A percentile compares a stretch with the other conserved stretches of the same genome.
Evolutionary conservation across 2,329 filamentous ascomycete genomes (phyloP).

Genomic region (Clonostachys rosea): DNA sequence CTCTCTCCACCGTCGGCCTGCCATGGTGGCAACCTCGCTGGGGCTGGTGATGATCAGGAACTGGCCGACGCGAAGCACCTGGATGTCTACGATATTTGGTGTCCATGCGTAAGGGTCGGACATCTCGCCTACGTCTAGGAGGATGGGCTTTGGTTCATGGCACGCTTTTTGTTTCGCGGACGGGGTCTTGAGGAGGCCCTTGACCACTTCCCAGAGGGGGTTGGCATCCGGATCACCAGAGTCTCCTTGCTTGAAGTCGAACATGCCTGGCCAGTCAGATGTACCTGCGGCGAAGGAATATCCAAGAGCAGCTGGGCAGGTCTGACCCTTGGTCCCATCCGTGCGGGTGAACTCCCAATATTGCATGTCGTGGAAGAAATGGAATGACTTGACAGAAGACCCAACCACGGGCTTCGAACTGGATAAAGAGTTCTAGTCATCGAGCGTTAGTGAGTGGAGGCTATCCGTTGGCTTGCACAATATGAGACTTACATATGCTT

Average conservation of each 20-base stretch:
- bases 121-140: constrained; percentile 86
- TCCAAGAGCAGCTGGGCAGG: constrained; percentile 83
- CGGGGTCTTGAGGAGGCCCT: constrained; percentile 67
- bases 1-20: constrained; percentile 79
- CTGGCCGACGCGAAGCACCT: constrained; percentile 79
- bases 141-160: constrained; percentile 76
- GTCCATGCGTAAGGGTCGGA: constrained; percentile 77
- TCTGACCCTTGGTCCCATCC: constrained; percentile 66
- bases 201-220: constrained; percentile 76
- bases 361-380: constrained; percentile 80
- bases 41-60: constrained; percentile 79
- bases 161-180: constrained; percentile 66
- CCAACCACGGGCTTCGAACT: constrained; percentile 50
- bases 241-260: constrained; percentile 90
- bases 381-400: constrained; percentile 71
- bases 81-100: constrained; percentile 87
- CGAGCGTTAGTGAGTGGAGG: no score
- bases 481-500: constrained; percentile 26
- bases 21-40: constrained; percentile 90
- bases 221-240: constrained; percentile 63
- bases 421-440: constrained; percentile 45
- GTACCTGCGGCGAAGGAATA: constrained; percentile 94
- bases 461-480: background rate
- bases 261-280: constrained; percentile 83
- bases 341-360: constrained; percentile 68